phyloP scores from a whole-genome alignment of 2,329 filamentous ascomycete genomes.

The Ophiocordyceps australis region DNA sequence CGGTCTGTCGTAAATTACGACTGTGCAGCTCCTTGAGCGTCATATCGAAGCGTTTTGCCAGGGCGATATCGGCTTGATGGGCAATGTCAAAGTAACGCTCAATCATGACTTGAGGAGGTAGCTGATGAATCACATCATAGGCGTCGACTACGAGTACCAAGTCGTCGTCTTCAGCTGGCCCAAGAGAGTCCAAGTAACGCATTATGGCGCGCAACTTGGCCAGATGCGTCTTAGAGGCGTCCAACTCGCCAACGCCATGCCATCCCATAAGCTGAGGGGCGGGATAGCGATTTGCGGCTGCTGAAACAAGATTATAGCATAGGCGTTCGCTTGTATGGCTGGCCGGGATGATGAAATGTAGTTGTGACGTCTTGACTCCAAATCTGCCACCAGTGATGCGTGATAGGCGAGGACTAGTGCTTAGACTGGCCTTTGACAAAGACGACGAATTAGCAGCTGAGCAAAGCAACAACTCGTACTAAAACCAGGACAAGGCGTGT shows the following conservation, averaged over 20 bases:
- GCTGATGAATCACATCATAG: conserved; percentile 45
- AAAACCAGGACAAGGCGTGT: no score
- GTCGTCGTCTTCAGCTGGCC: conserved; percentile 26
- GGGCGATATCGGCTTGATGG: conserved; percentile 29
- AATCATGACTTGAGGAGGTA: conserved; percentile 44
- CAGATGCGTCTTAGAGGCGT: conserved; percentile 16
- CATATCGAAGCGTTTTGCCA: conserved; percentile 29
- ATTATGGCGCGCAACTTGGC: conserved; percentile 19
- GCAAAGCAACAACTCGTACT: no score
- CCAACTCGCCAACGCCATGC: conserved; percentile 15
- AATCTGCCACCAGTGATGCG: no score
- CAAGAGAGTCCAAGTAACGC: conserved; percentile 13
- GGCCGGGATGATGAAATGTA: conserved; percentile 20
- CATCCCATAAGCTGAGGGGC: conserved; percentile 18
- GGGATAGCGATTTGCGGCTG: conserved; percentile 17
- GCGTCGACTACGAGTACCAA: conserved; percentile 46
- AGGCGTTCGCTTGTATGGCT: conserved; percentile 15
- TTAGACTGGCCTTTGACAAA: no score
- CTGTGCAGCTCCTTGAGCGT: conserved; percentile 10
- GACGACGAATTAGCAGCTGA: no score
- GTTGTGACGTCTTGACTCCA: conserved; percentile 9
- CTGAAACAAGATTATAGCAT: conserved; percentile 19
- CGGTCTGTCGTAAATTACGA: conserved; percentile 15
- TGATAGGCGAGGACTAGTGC: no score
- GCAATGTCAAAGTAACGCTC: conserved; percentile 39